phyloP scores from a whole-genome alignment of 805 yeast species.

The Sporopachydermia lactativora region DNA sequence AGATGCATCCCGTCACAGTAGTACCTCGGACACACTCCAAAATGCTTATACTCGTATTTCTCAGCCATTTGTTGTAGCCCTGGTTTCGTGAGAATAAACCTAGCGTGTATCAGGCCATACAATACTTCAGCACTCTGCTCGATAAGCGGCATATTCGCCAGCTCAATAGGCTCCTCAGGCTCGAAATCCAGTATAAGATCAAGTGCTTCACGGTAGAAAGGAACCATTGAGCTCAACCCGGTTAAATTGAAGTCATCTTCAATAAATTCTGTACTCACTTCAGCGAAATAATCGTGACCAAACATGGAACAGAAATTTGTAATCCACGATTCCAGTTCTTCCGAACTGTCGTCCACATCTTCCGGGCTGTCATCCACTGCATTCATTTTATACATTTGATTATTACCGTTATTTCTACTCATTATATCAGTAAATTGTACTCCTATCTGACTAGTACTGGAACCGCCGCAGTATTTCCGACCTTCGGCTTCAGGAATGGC shows the following conservation, averaged over 20 bases:
- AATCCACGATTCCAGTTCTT: slow-evolving; percentile 67
- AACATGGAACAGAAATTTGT: slow-evolving; percentile 62
- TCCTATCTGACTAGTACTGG: too few species aligned
- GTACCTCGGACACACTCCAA: slow-evolving; percentile 86
- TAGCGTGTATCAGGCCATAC: slow-evolving; percentile 88
- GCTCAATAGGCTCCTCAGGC: slow-evolving; percentile 36
- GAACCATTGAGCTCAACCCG: slow-evolving; percentile 73
- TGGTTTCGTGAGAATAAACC: slow-evolving; percentile 77
- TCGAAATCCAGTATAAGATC: slow-evolving; percentile 85
- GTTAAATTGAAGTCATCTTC: slow-evolving; percentile 96
- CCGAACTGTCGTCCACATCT: slow-evolving; percentile 21
- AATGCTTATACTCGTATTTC: slow-evolving; percentile 76
- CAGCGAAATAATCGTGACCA: slow-evolving; percentile 85
- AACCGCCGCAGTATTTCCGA: too few species aligned
- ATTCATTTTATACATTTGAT: slow-evolving; percentile 15
- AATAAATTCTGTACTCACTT: slow-evolving; percentile 81
- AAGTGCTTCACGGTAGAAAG: slow-evolving; percentile 82
- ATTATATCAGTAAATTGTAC: too few species aligned
- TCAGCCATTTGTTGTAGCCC: slow-evolving; percentile 82
- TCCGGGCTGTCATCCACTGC: slow-evolving; percentile 10
- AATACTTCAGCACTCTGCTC: slow-evolving; percentile 86
- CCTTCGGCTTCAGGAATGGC: too few species aligned
- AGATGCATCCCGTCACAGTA: slow-evolving; percentile 82
- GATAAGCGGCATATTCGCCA: slow-evolving; percentile 58
- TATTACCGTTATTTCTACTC: slow-evolving; percentile 10